A percentile compares a stretch with the other conserved stretches of the same genome.
Evolutionary conservation across 179 eudicot species (phyloP).

Genomic region (Sideroxylon spinosum): DNA sequence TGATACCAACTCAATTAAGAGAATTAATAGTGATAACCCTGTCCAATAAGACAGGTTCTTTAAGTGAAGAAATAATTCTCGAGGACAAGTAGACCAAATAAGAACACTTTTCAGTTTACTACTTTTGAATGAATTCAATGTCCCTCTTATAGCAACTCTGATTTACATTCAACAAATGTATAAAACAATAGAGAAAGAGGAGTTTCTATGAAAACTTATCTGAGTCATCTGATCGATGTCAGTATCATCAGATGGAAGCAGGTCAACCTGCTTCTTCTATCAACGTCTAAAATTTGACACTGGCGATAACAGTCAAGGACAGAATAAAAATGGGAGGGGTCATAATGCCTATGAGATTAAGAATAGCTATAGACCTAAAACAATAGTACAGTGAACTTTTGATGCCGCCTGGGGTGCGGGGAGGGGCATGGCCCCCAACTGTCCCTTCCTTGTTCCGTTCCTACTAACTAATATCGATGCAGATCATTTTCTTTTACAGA

Average conservation of each 20-base stretch:
- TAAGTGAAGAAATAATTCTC: background rate
- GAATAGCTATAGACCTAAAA: no score
- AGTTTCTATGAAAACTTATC: background rate
- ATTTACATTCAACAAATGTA: background rate
- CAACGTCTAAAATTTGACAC: background rate
- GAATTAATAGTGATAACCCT: background rate
- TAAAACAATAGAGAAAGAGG: background rate
- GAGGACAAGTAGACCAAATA: background rate
- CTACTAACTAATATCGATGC: background rate
- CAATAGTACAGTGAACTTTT: no score
- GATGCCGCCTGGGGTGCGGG: no score
- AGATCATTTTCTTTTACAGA: background rate
- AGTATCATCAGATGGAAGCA: background rate
- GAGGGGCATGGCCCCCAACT: no score
- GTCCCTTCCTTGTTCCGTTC: no score
- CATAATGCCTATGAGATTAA: no score
- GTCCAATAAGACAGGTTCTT: background rate
- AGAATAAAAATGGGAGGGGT: no score
- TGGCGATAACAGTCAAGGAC: no score
- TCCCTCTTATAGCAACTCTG: background rate
- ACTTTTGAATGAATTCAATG: background rate
- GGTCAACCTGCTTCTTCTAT: slow-evolving; percentile 1
- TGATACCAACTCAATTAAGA: background rate
- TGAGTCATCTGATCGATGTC: background rate
- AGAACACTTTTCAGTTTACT: background rate